Evolutionary conservation across 257 asterid species (phyloP).

Genomic region (Scutellaria baicalensis): DNA sequence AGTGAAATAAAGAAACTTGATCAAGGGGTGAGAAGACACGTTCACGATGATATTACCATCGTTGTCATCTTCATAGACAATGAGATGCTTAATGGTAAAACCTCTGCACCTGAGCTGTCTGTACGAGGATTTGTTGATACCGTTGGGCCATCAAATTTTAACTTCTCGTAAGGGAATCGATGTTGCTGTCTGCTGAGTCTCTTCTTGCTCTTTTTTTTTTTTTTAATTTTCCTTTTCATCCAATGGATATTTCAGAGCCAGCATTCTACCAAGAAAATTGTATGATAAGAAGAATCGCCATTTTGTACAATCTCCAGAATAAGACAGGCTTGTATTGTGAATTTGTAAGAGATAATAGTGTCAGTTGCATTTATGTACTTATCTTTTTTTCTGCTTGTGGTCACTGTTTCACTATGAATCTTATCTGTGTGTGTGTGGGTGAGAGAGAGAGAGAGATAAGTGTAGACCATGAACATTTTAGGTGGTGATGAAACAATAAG

Average conservation of each 20-base stretch:
- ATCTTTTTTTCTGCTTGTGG: background rate
- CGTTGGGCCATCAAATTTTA: conserved; percentile 49
- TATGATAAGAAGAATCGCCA: background rate
- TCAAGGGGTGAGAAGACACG: conserved; percentile 37
- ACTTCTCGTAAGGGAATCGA: conserved; percentile 17
- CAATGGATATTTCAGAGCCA: background rate
- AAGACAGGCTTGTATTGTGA: background rate
- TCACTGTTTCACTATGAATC: no score
- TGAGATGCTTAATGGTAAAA: conserved; percentile 27
- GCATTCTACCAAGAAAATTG: background rate
- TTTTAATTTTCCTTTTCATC: no score
- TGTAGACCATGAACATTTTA: no score
- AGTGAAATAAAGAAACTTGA: conserved; percentile 38
- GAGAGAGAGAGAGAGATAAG: no score
- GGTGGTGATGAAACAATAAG: no score
- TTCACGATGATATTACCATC: conserved; percentile 70
- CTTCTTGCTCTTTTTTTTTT: no score
- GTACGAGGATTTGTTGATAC: conserved; percentile 52
- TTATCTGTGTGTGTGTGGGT: no score
- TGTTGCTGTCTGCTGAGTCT: background rate
- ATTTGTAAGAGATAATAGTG: background rate
- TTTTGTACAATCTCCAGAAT: background rate
- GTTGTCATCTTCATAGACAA: conserved; percentile 61
- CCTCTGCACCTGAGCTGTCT: conserved; percentile 29
- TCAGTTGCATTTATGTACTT: background rate